These are phyloP conservation scores for Cystobasidiopsis lactophilus DNA, from an alignment of 768 basidiomycete genomes.

Conservation along the genomic window DNA sequence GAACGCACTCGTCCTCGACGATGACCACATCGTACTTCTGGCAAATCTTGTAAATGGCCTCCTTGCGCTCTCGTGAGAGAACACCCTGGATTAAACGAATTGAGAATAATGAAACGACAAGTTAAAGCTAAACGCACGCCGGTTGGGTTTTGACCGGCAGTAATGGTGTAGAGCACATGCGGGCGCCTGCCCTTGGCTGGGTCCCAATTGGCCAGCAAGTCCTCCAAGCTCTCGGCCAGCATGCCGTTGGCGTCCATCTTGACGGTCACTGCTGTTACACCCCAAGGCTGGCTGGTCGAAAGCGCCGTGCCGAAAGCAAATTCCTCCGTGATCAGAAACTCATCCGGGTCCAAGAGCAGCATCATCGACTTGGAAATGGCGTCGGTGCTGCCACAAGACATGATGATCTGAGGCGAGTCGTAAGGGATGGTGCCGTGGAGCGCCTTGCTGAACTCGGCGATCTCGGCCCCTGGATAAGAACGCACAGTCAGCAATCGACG, in stretches of 20 bases:
- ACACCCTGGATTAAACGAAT: constrained; percentile 24
- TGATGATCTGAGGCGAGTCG: constrained; percentile 20
- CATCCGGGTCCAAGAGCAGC: constrained; percentile 45
- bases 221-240: constrained; percentile 38
- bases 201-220: constrained; percentile 46
- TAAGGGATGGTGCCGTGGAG: neutral
- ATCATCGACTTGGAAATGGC: constrained; percentile 39
- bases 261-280: constrained; percentile 31
- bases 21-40: constrained; percentile 40
- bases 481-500: constrained; percentile 35
- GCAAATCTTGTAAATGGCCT: constrained; percentile 58
- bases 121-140: constrained; percentile 37
- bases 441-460: neutral
- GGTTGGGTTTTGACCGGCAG: constrained; percentile 62
- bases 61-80: constrained; percentile 42
- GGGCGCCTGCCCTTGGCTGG: constrained; percentile 37
- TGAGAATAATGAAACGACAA: neutral
- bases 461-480: constrained; percentile 32
- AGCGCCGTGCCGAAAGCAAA: constrained; percentile 54
- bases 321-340: constrained; percentile 33
- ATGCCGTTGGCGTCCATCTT: constrained; percentile 43
- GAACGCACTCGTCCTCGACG: constrained; percentile 30
- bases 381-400: constrained; percentile 20
- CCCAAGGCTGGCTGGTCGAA: constrained; percentile 24
- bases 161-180: constrained; percentile 39